These are phyloP conservation scores for Cryptococcus sp. DNA, from an alignment of 1,284 basidiomycete species.

Conservation along the genomic window DNA sequence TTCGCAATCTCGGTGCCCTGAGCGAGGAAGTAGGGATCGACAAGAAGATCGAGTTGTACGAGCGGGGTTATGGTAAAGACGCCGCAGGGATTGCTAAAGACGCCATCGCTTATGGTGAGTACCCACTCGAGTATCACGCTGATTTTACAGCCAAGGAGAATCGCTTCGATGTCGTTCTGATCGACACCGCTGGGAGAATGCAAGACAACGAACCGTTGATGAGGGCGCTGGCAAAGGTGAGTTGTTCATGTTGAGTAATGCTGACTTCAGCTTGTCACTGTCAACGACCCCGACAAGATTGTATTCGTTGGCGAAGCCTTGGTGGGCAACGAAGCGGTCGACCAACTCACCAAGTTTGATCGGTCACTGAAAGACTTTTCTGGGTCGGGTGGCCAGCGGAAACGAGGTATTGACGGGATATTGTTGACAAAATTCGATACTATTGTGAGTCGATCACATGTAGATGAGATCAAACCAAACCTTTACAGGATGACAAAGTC, in stretches of 20 bases:
- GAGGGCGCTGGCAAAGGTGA: conserved; percentile 91
- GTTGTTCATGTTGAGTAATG: conserved; percentile 1
- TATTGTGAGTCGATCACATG: conserved; percentile 51
- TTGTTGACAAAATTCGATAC: conserved; percentile 97
- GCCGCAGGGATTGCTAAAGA: conserved; percentile 96
- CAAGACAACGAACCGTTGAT: conserved; percentile 98
- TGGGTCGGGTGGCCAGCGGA: conserved; percentile 41
- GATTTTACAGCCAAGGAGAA: conserved; percentile 64
- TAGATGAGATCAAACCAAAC: not conserved
- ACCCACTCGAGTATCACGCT: too few relatives aligned
- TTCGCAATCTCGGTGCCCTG: conserved; percentile 86
- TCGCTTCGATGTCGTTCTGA: conserved; percentile 87
- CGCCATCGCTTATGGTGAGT: conserved; percentile 78
- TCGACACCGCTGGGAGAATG: conserved; percentile 97
- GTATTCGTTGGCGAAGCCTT: conserved; percentile 93
- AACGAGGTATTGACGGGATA: conserved; percentile 90
- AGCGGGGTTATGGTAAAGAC: conserved; percentile 97
- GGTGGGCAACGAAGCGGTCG: conserved; percentile 94
- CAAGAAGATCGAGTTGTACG: conserved; percentile 76
- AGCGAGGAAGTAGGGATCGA: conserved; percentile 60
- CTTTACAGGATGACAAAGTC: conserved; percentile 58
- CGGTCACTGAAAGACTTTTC: conserved; percentile 79
- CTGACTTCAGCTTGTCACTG: conserved; percentile 65
- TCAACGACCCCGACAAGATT: conserved; percentile 92
- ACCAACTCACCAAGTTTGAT: conserved; percentile 91